Percentiles rank a stretch among this genome's conserved stretches.
These are phyloP conservation scores for Sindora glabra DNA, from an alignment of 306 rosid genomes.

Conservation along the genomic window DNA sequence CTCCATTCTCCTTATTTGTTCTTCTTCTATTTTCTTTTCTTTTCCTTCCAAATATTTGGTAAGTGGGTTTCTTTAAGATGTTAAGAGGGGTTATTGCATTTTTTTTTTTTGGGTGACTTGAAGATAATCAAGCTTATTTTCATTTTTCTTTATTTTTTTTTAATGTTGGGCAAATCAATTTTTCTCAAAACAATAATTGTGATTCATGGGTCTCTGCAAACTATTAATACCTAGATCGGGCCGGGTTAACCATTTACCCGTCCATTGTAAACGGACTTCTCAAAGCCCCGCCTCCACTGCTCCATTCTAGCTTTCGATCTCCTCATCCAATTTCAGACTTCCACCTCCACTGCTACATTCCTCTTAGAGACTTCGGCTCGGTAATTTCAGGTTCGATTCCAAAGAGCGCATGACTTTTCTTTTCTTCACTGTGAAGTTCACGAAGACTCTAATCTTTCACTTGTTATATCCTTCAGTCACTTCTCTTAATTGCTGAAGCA, in stretches of 20 bases:
- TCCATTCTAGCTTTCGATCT: not conserved
- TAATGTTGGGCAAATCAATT: too few species aligned
- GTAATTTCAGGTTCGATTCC: not conserved
- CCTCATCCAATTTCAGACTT: not conserved
- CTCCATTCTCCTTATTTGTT: too few species aligned
- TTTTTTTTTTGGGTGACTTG: too few species aligned
- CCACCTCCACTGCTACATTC: constrained; percentile 18
- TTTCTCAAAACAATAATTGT: too few species aligned
- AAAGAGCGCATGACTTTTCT: not conserved
- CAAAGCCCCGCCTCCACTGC: constrained; percentile 21
- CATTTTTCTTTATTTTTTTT: too few species aligned
- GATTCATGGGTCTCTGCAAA: too few species aligned
- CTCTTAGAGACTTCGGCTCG: not conserved
- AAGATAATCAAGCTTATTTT: too few species aligned
- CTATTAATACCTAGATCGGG: not conserved
- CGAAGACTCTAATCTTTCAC: not conserved
- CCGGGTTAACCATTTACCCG: not conserved
- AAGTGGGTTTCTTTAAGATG: too few species aligned
- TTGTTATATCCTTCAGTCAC: not conserved
- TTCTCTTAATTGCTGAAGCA: not conserved
- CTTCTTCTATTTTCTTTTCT: too few species aligned
- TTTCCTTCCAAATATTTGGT: too few species aligned
- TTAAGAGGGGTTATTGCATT: too few species aligned
- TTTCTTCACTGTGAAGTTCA: not conserved
- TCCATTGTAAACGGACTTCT: not conserved